phyloP scores from a whole-genome alignment of 805 yeast species.

The Blastobotrys mokoenaii region DNA sequence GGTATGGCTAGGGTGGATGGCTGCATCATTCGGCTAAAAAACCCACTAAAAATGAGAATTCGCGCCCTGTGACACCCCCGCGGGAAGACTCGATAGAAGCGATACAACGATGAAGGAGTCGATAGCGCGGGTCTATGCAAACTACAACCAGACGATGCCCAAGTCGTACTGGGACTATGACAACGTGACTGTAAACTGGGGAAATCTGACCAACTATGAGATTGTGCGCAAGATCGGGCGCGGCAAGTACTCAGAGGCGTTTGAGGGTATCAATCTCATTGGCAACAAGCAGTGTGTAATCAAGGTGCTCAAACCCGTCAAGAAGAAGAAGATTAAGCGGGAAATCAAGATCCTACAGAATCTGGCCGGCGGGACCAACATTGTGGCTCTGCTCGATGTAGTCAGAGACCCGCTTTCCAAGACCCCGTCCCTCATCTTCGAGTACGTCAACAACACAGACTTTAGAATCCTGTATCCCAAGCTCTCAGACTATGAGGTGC shows the following conservation, averaged over 20 bases:
- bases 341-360: constrained; percentile 84
- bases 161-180: constrained; percentile 65
- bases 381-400: constrained; percentile 67
- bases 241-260: constrained; percentile 94
- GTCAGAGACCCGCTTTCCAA: constrained; percentile 71
- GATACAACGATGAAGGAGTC: constrained; percentile 20
- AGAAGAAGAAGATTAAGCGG: constrained; percentile 81
- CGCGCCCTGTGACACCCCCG: no score
- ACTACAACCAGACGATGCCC: constrained; percentile 61
- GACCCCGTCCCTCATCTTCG: constrained; percentile 84
- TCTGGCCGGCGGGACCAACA: constrained; percentile 76
- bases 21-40: no score
- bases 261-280: constrained; percentile 67
- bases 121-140: constrained; percentile 60
- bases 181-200: constrained; percentile 42
- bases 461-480: constrained; percentile 75
- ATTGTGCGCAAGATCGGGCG: constrained; percentile 79
- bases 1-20: no score
- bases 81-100: no score
- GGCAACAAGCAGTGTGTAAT: constrained; percentile 65
- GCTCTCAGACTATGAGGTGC: constrained; percentile 65
- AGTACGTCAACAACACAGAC: constrained; percentile 74
- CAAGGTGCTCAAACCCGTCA: constrained; percentile 87
- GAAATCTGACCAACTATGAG: constrained; percentile 55
- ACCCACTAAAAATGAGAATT: no score